phyloP scores from a whole-genome alignment of 2,329 filamentous ascomycete species.

The Tetracladium maxilliforme region DNA sequence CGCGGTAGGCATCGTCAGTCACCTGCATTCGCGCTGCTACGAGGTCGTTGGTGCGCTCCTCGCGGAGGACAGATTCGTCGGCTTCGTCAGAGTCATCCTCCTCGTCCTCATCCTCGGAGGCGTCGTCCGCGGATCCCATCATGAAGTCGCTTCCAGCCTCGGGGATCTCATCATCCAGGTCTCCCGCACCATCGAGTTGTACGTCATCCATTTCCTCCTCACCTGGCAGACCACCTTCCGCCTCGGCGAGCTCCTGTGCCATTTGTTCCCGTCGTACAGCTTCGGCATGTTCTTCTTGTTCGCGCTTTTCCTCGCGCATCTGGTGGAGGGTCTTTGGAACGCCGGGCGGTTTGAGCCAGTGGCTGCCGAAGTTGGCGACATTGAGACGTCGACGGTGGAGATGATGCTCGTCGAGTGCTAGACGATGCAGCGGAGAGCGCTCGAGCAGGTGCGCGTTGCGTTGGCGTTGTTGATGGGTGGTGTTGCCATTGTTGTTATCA shows the following conservation, averaged over 20 bases:
- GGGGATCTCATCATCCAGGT: slow-evolving; percentile 62
- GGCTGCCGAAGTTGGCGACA: slow-evolving; percentile 73
- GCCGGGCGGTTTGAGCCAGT: slow-evolving; percentile 83
- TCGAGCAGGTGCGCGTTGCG: slow-evolving; percentile 30
- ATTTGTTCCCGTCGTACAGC: slow-evolving; percentile 56
- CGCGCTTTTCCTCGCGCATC: slow-evolving; percentile 75
- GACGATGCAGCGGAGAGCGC: slow-evolving; percentile 49
- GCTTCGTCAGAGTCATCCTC: slow-evolving; percentile 27
- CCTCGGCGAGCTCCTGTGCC: slow-evolving; percentile 60
- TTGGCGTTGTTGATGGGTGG: slow-evolving; percentile 16
- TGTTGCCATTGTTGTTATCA: slow-evolving; percentile 9
- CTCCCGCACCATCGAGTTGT: slow-evolving; percentile 35
- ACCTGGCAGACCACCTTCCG: slow-evolving; percentile 31
- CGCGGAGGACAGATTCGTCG: slow-evolving; percentile 19
- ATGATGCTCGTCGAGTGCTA: slow-evolving; percentile 63
- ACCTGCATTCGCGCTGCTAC: slow-evolving; percentile 22
- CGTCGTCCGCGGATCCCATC: slow-evolving; percentile 22
- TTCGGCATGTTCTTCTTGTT: slow-evolving; percentile 74
- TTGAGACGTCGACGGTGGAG: slow-evolving; percentile 65
- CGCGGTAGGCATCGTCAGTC: slow-evolving; percentile 46
- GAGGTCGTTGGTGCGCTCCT: slow-evolving; percentile 16
- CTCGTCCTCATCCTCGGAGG: slow-evolving; percentile 33
- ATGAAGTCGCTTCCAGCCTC: slow-evolving; percentile 30
- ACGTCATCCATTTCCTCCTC: slow-evolving; percentile 33
- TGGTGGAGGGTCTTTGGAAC: slow-evolving; percentile 82